Base-by-base conservation (phyloP, 2,329 filamentous ascomycete species). In the Calcarisporium arbuscula region DNA sequence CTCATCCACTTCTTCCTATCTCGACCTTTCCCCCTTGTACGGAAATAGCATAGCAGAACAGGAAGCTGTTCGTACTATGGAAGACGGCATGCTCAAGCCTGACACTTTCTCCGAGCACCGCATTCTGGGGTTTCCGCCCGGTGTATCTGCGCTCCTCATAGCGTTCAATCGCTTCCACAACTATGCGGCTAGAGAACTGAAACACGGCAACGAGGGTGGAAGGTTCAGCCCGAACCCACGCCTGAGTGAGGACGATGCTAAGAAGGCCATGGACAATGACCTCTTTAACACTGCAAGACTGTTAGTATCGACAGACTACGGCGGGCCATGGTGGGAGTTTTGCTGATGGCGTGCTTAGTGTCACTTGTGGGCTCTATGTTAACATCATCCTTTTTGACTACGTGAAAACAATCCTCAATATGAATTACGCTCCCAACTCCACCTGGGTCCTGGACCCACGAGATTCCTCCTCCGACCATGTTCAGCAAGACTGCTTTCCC, bases 121-220 rank as follows among this genome's bases (percentile, higher is more conserved):
- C 9, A 58, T 84, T 2, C 58, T 84, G 5, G 72, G 74, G 4
- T 80, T 84, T 37, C 82, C 82, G 5, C 74, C 79, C 0, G 82
- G 81, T 18, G 78, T 83, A n/a, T 76, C 76, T 28, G 72, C 74
- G 9, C 59, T 85, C 44, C 54, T 86, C 23, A 75, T 85, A 44
- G 73, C 83, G 60, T 85, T 82, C 64, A 77, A 66, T 43, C 68
- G 73, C 5, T 85, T 82, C 54, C 82, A 86, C 58, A 85, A 85
- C 52, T 76, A 82, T 36, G 72, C 77, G 5, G 79, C 70, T 2
- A 70, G 76, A 29, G 70, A 80, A 22, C 53, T 85, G 32, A 70
- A 74, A 5, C 58, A 64, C 19, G 84, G 85, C 54, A 84, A 85
- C 43, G 80, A 85, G 51, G 66, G 71, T 27, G 75, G 70, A 2